phyloP scores from a whole-genome alignment of 2,329 filamentous ascomycete species.

The Hypomyces rosellus region DNA sequence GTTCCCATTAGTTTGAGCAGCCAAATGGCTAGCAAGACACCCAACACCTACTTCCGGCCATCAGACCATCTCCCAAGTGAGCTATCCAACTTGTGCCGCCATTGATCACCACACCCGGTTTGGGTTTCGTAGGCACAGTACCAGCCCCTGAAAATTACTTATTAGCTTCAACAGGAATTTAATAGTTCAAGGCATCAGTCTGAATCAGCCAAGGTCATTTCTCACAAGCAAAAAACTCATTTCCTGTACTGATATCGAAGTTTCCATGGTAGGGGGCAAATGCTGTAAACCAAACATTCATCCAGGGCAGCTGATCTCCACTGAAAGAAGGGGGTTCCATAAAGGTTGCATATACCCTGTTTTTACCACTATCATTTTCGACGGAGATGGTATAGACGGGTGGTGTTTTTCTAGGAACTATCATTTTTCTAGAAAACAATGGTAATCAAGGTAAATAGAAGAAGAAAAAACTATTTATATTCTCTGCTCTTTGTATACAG shows the following conservation, averaged over 20 bases:
- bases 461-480: too few species aligned
- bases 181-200: too few species aligned
- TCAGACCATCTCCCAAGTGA: too few species aligned
- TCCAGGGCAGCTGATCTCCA: conserved; percentile 1
- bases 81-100: conserved; percentile 4
- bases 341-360: conserved; percentile 2
- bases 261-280: conserved; percentile 2
- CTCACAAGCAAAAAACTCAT: conserved; percentile 8
- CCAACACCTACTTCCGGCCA: too few species aligned
- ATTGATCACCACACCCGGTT: background rate
- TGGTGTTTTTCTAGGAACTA: too few species aligned
- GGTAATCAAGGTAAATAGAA: too few species aligned
- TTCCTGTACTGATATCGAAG: conserved; percentile 3
- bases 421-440: too few species aligned
- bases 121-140: background rate
- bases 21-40: too few species aligned
- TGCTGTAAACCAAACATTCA: conserved; percentile 9
- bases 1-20: background rate
- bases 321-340: conserved; percentile 5
- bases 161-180: too few species aligned
- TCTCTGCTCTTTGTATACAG: too few species aligned
- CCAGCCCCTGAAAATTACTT: conserved; percentile 1
- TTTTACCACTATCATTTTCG: too few species aligned
- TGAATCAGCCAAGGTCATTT: background rate
- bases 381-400: too few species aligned